Percentiles rank a stretch among this genome's conserved stretches.
phyloP scores from a whole-genome alignment of 2,329 filamentous ascomycete genomes.

The Penicillium olsonii region DNA sequence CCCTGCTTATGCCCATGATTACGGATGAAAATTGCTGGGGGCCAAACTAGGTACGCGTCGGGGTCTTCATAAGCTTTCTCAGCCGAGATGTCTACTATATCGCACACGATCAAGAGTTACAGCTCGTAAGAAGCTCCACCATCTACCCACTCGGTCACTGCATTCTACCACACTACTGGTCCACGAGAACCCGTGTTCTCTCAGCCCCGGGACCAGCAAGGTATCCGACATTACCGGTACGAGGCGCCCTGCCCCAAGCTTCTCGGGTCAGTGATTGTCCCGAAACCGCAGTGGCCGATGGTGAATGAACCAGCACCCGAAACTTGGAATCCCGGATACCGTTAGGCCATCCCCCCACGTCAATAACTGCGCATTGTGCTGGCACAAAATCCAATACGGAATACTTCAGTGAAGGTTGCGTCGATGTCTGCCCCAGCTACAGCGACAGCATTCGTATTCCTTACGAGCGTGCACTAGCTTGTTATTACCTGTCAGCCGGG shows the following conservation, averaged over 20 bases:
- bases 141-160: conserved; percentile 35
- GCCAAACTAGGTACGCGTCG: conserved; percentile 38
- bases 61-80: conserved; percentile 36
- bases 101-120: conserved; percentile 20
- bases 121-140: conserved; percentile 33
- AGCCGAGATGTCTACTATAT: conserved; percentile 38
- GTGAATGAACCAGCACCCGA: conserved; percentile 22
- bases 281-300: conserved; percentile 24
- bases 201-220: conserved; percentile 18
- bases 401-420: no score
- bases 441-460: no score
- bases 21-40: conserved; percentile 31
- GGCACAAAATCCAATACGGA: no score
- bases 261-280: conserved; percentile 27
- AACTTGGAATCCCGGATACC: neutral
- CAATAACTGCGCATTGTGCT: no score
- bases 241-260: conserved; percentile 21
- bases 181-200: conserved; percentile 27
- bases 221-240: conserved; percentile 38
- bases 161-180: conserved; percentile 30
- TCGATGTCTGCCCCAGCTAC: no score
- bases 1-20: no score
- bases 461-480: no score
- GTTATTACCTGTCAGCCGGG: no score
- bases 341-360: neutral